Evolutionary conservation across 768 basidiomycete species (phyloP).

Genomic region (Phlegmacium glaucopus): DNA sequence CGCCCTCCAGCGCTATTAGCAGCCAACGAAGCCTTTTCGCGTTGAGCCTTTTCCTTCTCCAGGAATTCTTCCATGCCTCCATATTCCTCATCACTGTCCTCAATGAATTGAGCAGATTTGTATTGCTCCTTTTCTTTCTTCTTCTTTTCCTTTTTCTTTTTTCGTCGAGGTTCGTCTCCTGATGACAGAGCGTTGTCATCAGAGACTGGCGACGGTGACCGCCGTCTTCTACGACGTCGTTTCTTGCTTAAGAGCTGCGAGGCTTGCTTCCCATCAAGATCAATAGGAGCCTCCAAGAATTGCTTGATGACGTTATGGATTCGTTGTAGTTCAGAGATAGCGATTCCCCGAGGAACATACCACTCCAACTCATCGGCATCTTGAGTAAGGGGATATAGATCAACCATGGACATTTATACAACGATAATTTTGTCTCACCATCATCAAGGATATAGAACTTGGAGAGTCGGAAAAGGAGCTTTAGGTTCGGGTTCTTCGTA

Average conservation of each 20-base stretch:
- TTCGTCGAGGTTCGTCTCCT: slow-evolving; percentile 36
- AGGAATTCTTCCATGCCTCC: slow-evolving; percentile 83
- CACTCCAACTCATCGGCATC: slow-evolving; percentile 77
- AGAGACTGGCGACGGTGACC: slow-evolving; percentile 42
- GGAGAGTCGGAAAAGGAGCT: slow-evolving; percentile 79
- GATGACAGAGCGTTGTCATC: slow-evolving; percentile 38
- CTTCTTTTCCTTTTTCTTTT: slow-evolving; percentile 64
- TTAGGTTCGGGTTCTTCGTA: slow-evolving; percentile 74
- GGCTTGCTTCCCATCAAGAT: slow-evolving; percentile 75
- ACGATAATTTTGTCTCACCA: slow-evolving; percentile 43
- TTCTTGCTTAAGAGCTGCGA: slow-evolving; percentile 70
- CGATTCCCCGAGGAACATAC: slow-evolving; percentile 74
- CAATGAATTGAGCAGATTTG: slow-evolving; percentile 89
- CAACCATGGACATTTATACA: slow-evolving; percentile 1
- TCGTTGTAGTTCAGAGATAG: slow-evolving; percentile 63
- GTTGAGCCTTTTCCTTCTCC: slow-evolving; percentile 61
- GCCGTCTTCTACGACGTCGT: slow-evolving; percentile 48
- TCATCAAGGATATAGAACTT: slow-evolving; percentile 68
- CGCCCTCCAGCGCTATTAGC: slow-evolving; percentile 38
- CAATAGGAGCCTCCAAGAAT: slow-evolving; percentile 78
- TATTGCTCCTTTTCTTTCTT: slow-evolving; percentile 57
- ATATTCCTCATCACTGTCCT: slow-evolving; percentile 85
- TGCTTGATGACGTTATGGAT: slow-evolving; percentile 76
- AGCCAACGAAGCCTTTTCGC: slow-evolving; percentile 49
- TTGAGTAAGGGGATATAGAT: slow-evolving; percentile 20